These are phyloP conservation scores for Glarea lozoyensis DNA, from an alignment of 495 filamentous ascomycete genomes.

Conservation along the genomic window DNA sequence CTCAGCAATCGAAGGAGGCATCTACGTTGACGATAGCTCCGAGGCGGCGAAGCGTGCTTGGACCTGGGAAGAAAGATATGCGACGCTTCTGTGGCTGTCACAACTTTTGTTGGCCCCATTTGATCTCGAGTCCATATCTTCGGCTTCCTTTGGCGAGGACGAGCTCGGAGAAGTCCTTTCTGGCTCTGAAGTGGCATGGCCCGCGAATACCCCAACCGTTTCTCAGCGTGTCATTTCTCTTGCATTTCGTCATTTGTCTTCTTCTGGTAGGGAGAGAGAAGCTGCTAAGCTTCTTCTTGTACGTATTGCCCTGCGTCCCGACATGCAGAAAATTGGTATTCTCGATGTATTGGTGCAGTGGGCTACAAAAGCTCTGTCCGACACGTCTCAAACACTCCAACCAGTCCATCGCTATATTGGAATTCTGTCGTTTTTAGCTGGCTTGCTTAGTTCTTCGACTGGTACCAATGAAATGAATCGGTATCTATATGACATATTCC, in stretches of 20 bases:
- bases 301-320: constrained; percentile 67
- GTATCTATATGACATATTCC: constrained; percentile 35
- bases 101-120: constrained; percentile 91
- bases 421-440: constrained; percentile 67
- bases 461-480: constrained; percentile 43
- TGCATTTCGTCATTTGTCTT: constrained; percentile 59
- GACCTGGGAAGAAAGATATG: constrained; percentile 81
- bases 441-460: constrained; percentile 46
- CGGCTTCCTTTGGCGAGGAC: constrained; percentile 33
- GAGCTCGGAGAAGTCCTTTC: constrained; percentile 18
- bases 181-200: constrained; percentile 33
- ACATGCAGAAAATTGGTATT: constrained; percentile 76
- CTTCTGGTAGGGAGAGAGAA: constrained; percentile 77
- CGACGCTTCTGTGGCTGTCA: constrained; percentile 85
- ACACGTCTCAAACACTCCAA: constrained; percentile 26
- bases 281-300: constrained; percentile 76
- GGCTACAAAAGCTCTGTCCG: constrained; percentile 49
- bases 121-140: constrained; percentile 78
- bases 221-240: constrained; percentile 60
- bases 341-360: constrained; percentile 55
- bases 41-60: constrained; percentile 26
- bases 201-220: constrained; percentile 54
- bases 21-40: constrained; percentile 1
- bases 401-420: constrained; percentile 55
- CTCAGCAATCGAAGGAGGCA: constrained; percentile 46